Base-by-base conservation (phyloP, 2,329 filamentous ascomycete species). In the Colletotrichum cordylinicola region DNA sequence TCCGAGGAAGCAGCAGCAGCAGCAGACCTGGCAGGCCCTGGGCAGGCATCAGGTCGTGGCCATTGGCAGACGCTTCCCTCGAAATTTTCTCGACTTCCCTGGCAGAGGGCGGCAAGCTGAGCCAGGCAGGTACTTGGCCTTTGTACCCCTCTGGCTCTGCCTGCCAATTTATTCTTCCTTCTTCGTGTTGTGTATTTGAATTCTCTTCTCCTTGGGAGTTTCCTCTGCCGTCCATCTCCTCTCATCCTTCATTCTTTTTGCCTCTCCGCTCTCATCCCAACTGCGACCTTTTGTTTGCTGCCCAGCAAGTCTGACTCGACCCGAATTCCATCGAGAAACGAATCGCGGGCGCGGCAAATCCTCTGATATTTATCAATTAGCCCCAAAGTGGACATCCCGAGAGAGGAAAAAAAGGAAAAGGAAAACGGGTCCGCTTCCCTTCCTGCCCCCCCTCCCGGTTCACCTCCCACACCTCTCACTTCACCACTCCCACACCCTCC, bases 311-410 rank as follows among this genome's bases (percentile, higher is more conserved):
- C 67, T 74, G 66, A 74, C 66, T 70, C 66, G 67, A 70, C 39
- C 15, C 16, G 21, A 74, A 74, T 70, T 70, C 60, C 67, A 71
- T 79, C 77, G 79, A 80, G 73, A 75, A 75, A 56, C 72, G 76
- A 74, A 77, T 10, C 62, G 60, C 66, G 43, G 43, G 52, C 55
- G 37, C 64, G 37, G 70, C 65, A 67, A 66, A 69, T 70, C 62
- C 70, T 69, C 58, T 66, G 70, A 69, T 64, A 74, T 55, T 65
- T 70, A 76, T 64, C 35, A 67, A 61, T 74, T 43, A n/a, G 55
- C 62, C 72, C 62, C 61, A 72, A 67, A 62, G 62, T 75, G 72
- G 72, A 72, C 31, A 39, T 69, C 58, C 60, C 37, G 9, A n/a
- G n/a, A 16, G 7, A 37, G 21, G 15, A 62, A 31, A 56, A 66